Conservation (phyloP, 1,139 yeast species). For the Lodderomyces beijingensis region DNA sequence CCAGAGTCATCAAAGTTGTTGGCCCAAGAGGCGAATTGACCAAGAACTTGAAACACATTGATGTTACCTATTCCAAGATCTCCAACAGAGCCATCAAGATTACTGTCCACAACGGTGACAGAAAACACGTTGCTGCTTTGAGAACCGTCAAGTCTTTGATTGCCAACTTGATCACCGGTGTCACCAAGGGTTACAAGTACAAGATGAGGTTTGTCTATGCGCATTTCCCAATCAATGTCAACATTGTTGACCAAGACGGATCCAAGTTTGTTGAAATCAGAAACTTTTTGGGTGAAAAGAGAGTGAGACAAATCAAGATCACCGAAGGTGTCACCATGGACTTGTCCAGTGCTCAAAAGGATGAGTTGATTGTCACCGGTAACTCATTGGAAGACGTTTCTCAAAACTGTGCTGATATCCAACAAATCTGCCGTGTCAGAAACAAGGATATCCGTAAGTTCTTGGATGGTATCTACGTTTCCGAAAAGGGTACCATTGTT, state of each 20-base stretch:
- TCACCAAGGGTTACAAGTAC: slow-evolving; percentile 98
- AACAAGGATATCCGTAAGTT: slow-evolving; percentile 99
- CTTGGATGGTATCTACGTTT: slow-evolving; percentile 99
- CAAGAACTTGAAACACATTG: slow-evolving; percentile 92
- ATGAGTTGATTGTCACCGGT: slow-evolving; percentile 88
- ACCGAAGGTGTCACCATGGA: slow-evolving; percentile 87
- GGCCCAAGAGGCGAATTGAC: slow-evolving; percentile 98
- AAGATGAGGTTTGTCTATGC: slow-evolving; percentile 99
- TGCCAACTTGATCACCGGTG: slow-evolving; percentile 95
- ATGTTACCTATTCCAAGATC: slow-evolving; percentile 85
- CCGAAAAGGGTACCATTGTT: slow-evolving; percentile 87
- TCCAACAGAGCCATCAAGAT: slow-evolving; percentile 72
- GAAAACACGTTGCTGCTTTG: slow-evolving; percentile 99
- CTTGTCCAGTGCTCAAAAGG: slow-evolving; percentile 83
- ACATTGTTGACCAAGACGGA: slow-evolving; percentile 74
- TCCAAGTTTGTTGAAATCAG: slow-evolving; percentile 86
- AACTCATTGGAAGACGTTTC: slow-evolving; percentile 98
- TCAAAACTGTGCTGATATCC: slow-evolving; percentile 97
- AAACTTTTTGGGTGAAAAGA: slow-evolving; percentile 98
- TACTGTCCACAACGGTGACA: slow-evolving; percentile 97
- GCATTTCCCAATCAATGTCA: slow-evolving; percentile 99
- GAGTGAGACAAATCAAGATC: slow-evolving; percentile 81
- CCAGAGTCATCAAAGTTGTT: slow-evolving; percentile 85
- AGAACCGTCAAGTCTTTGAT: slow-evolving; percentile 97
- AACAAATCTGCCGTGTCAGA: slow-evolving; percentile 98